Evolutionary conservation across 2,329 filamentous ascomycete genomes (phyloP).

Genomic region (Calonectria pauciramosa): DNA sequence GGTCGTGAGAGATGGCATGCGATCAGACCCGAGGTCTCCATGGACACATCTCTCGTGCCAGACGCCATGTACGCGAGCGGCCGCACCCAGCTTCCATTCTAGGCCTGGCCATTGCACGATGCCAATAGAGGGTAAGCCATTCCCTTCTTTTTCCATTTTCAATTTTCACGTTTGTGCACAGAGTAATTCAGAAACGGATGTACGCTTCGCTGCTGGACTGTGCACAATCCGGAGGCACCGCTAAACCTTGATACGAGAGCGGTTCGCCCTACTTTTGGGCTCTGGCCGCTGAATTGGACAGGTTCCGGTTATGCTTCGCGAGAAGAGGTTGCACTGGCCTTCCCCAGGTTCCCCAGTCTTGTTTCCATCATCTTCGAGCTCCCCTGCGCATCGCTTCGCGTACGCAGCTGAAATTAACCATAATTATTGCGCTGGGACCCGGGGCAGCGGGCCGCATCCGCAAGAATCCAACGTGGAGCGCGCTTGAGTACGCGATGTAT

Average conservation of each 20-base stretch:
- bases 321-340: neutral
- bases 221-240: neutral
- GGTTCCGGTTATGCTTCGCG: neutral
- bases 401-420: neutral
- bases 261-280: neutral
- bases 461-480: neutral
- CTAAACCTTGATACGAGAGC: neutral
- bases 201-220: neutral
- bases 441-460: neutral
- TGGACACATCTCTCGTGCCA: neutral
- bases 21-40: neutral
- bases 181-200: neutral
- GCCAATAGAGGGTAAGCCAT: neutral
- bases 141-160: neutral
- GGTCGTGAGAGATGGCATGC: neutral
- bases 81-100: neutral
- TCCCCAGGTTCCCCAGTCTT: neutral
- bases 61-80: neutral
- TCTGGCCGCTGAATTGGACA: neutral
- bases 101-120: neutral
- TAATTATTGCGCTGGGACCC: neutral
- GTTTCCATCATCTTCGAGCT: too few species aligned
- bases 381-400: neutral
- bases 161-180: neutral
- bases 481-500: neutral